Base-by-base conservation (phyloP, 2,329 filamentous ascomycete genomes). In the Botryotinia calthae region DNA sequence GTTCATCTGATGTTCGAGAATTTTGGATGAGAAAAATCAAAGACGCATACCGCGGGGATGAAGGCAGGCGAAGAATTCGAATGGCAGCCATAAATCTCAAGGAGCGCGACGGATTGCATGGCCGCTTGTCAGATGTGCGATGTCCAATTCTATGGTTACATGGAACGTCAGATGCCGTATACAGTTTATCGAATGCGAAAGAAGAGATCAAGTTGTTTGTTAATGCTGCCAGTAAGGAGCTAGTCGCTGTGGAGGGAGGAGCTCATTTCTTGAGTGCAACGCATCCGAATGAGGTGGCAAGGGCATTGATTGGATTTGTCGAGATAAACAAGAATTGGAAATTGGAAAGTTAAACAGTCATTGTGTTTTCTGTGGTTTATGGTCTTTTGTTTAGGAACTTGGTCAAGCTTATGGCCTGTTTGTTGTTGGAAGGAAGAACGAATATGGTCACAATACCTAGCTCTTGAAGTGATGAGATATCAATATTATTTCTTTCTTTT, bases 131-230 rank as follows among this genome's bases (percentile, higher is more conserved):
- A 31, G 84, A 87, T 74, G 78, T 88, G 73, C 83, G 80, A 73
- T 87, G 86, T 72, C 86, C 86, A 2, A 84, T 88, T 14, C 82
- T 85, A 72, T 87, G 86, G 86, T 40, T 74, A 28, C 70, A 75
- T 37, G 85, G 85, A 25, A 82, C 83, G 3, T 81, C 82, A 3
- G 86, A 87, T 74, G 81, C 80, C 0, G 82, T 85, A 0, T 87
- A 83, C 75, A 81, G 83, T 6, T 78, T 79, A 2, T 77, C 74
- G 4, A 78, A 85, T 28, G 82, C 85, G 0, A 75, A 78, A 16
- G 85, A 87, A 77, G 84, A 88, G 42, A 86, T 87, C 74, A 83
- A 86, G 78, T 79, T 86, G 12, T 87, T 88, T 75, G 86, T 82
- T 0, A 81, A 81, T 0, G 82, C 85, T 4, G 81, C 81, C 14